phyloP scores from a whole-genome alignment of 2,329 filamentous ascomycete species.

The Fusarium sp. region DNA sequence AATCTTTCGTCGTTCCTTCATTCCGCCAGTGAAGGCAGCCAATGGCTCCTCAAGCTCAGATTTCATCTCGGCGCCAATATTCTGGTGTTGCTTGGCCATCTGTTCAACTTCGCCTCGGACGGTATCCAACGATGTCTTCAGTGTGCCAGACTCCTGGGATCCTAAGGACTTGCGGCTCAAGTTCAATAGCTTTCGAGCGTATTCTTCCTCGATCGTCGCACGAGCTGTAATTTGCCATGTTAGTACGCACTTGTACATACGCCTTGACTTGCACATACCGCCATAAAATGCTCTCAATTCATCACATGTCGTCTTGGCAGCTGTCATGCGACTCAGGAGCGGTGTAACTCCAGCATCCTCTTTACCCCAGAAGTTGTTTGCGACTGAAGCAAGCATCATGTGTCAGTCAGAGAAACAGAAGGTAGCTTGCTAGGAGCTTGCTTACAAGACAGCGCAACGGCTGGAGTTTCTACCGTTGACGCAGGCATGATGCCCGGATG shows the following conservation, averaged over 20 bases:
- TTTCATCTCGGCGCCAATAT: slow-evolving; percentile 94
- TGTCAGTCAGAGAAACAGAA: slow-evolving; percentile 32
- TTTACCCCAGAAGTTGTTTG: slow-evolving; percentile 99
- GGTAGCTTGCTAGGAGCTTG: background rate
- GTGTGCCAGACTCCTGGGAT: slow-evolving; percentile 86
- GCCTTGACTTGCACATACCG: slow-evolving; percentile 64
- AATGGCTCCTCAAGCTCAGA: slow-evolving; percentile 95
- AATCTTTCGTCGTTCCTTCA: slow-evolving; percentile 98
- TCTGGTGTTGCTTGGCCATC: slow-evolving; percentile 94
- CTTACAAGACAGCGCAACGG: slow-evolving; percentile 78
- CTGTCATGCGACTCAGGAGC: slow-evolving; percentile 93
- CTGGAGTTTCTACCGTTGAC: slow-evolving; percentile 72
- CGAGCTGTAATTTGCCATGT: slow-evolving; percentile 70
- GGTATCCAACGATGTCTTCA: slow-evolving; percentile 88
- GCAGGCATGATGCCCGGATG: slow-evolving; percentile 68
- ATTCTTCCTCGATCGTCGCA: slow-evolving; percentile 96
- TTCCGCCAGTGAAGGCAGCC: slow-evolving; percentile 89
- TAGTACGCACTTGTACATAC: background rate
- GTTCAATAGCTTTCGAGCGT: slow-evolving; percentile 88
- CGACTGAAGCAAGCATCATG: slow-evolving; percentile 70
- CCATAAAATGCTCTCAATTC: slow-evolving; percentile 93
- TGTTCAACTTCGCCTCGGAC: slow-evolving; percentile 90
- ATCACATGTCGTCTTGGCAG: slow-evolving; percentile 94
- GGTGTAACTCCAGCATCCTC: slow-evolving; percentile 96
- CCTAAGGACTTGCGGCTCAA: slow-evolving; percentile 91